phyloP scores from a whole-genome alignment of 75 land plant species.

The Pinus tabuliformis region DNA sequence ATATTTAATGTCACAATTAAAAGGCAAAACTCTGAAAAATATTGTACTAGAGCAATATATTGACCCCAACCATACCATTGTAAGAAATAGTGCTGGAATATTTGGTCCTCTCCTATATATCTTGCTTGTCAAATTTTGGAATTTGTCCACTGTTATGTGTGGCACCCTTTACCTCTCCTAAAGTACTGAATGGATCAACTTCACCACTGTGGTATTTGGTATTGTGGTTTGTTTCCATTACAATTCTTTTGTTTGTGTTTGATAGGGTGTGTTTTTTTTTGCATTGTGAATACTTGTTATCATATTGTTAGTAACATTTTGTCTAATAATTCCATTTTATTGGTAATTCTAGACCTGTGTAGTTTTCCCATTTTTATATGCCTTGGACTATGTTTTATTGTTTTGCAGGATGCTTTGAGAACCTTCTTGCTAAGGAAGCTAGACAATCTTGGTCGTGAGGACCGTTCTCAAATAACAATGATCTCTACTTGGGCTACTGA shows the following conservation, averaged over 20 bases:
- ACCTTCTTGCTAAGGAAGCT: slow-evolving; percentile 82
- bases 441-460: slow-evolving; percentile 84
- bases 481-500: slow-evolving; percentile 96
- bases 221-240: no score
- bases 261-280: neutral
- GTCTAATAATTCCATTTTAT: neutral
- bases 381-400: neutral
- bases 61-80: no score
- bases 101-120: no score
- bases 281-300: slow-evolving; percentile 1
- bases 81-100: no score
- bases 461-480: slow-evolving; percentile 96
- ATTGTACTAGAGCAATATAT: no score
- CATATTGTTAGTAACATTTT: neutral
- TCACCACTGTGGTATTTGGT: no score
- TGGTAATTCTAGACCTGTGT: neutral
- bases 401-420: slow-evolving; percentile 84
- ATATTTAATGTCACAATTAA: no score
- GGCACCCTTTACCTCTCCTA: no score
- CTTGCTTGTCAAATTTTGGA: no score
- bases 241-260: neutral
- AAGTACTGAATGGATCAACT: no score
- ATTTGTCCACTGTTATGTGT: no score
- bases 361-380: neutral
- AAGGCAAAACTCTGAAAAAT: no score